Conservation (phyloP, 495 filamentous ascomycete genomes). For the Xylaria grammica region DNA sequence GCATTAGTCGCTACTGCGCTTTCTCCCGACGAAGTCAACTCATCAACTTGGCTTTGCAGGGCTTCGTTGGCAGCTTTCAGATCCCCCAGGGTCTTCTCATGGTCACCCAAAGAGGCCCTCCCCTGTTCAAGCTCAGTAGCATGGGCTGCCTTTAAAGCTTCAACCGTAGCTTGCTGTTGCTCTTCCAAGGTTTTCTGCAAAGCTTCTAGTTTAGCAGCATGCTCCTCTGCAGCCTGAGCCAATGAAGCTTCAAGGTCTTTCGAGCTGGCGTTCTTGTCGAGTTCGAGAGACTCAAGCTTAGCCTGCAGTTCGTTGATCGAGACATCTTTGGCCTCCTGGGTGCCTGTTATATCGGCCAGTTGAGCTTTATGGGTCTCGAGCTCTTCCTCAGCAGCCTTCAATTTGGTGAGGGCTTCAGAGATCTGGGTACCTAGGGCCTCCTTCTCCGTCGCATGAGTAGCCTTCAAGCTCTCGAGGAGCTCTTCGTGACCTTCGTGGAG, state of each 20-base stretch:
- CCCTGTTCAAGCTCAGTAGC: slow-evolving; percentile 46
- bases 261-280: slow-evolving; percentile 43
- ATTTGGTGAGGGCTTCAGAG: slow-evolving; percentile 48
- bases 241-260: slow-evolving; percentile 41
- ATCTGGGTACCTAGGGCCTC: slow-evolving; percentile 48
- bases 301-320: slow-evolving; percentile 48
- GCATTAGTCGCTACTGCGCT: slow-evolving; percentile 31
- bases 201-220: slow-evolving; percentile 46
- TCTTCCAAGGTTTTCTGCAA: slow-evolving; percentile 48
- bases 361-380: slow-evolving; percentile 44
- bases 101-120: slow-evolving; percentile 35
- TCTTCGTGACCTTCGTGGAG: slow-evolving; percentile 45
- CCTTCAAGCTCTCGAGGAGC: slow-evolving; percentile 49
- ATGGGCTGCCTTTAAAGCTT: slow-evolving; percentile 48
- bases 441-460: slow-evolving; percentile 53
- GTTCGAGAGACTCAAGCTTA: slow-evolving; percentile 47
- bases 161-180: slow-evolving; percentile 44
- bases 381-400: slow-evolving; percentile 45
- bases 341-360: slow-evolving; percentile 39
- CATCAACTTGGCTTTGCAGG: slow-evolving; percentile 51
- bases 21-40: slow-evolving; percentile 41
- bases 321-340: slow-evolving; percentile 45
- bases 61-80: slow-evolving; percentile 49
- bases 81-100: slow-evolving; percentile 46
- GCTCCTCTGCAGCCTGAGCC: slow-evolving; percentile 42